These are phyloP conservation scores for Protomyces inundatus DNA, from an alignment of 1,139 yeast genomes.

Conservation along the genomic window DNA sequence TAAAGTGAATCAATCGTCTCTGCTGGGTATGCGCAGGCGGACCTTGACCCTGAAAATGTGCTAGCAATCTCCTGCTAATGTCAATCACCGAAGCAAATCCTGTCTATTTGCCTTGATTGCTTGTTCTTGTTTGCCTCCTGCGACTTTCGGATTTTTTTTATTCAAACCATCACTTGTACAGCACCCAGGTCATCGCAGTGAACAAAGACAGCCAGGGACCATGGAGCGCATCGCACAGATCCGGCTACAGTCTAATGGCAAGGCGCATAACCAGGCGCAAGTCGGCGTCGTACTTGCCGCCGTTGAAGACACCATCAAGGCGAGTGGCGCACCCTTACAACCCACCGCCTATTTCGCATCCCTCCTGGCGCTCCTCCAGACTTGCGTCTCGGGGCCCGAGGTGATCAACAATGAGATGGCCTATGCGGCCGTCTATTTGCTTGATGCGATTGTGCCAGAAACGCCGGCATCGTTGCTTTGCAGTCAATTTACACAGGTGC, in stretches of 20 bases:
- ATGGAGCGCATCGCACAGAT: slow-evolving; percentile 28
- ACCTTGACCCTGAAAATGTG: too few species aligned
- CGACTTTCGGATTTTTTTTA: too few species aligned
- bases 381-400: slow-evolving; percentile 43
- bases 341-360: slow-evolving; percentile 80
- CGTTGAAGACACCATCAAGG: slow-evolving; percentile 79
- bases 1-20: too few species aligned
- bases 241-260: slow-evolving; percentile 27
- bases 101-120: too few species aligned
- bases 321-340: slow-evolving; percentile 54
- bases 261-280: slow-evolving; percentile 32
- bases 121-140: too few species aligned
- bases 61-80: too few species aligned
- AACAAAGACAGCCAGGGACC: neutral
- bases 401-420: slow-evolving; percentile 61
- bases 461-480: slow-evolving; percentile 64
- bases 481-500: slow-evolving; percentile 68
- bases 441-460: slow-evolving; percentile 73
- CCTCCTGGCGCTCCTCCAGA: slow-evolving; percentile 39
- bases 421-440: slow-evolving; percentile 69
- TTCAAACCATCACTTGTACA: too few species aligned
- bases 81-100: too few species aligned
- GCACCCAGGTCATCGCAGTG: too few species aligned
- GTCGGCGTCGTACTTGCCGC: slow-evolving; percentile 71
- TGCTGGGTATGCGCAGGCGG: too few species aligned